These are phyloP conservation scores for Domatiomyces catenatus DNA, from an alignment of 2,329 filamentous ascomycete genomes.

Conservation along the genomic window DNA sequence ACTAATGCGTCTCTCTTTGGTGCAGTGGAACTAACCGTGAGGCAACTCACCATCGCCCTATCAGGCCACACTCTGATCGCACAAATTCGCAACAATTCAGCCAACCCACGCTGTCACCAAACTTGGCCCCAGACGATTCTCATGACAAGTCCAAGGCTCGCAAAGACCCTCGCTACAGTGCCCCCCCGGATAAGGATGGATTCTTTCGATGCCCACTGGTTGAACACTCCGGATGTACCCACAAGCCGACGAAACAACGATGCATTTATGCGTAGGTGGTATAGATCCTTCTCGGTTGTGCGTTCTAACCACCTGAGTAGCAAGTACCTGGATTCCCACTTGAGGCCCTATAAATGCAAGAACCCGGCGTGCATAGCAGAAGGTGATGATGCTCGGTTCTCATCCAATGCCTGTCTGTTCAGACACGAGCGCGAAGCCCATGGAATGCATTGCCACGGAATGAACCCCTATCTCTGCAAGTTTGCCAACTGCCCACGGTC, in stretches of 20 bases:
- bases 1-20: not conserved
- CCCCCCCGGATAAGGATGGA: slow-evolving; percentile 41
- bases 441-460: slow-evolving; percentile 85
- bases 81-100: slow-evolving; percentile 6
- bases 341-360: slow-evolving; percentile 95
- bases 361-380: slow-evolving; percentile 35
- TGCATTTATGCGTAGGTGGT: slow-evolving; percentile 89
- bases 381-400: slow-evolving; percentile 79
- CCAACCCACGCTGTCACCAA: not conserved
- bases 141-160: slow-evolving; percentile 13
- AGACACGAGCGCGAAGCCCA: slow-evolving; percentile 93
- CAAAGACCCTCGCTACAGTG: slow-evolving; percentile 14
- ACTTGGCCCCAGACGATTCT: slow-evolving; percentile 8
- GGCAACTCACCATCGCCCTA: slow-evolving; percentile 5
- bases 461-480: slow-evolving; percentile 79
- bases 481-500: slow-evolving; percentile 79
- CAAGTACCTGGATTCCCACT: slow-evolving; percentile 92
- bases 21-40: not conserved
- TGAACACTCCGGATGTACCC: slow-evolving; percentile 54
- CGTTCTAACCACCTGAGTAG: slow-evolving; percentile 33
- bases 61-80: slow-evolving; percentile 15
- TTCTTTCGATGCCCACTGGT: slow-evolving; percentile 89
- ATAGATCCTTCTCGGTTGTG: slow-evolving; percentile 9
- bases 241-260: slow-evolving; percentile 91
- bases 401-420: slow-evolving; percentile 84